Evolutionary conservation across 208 protist genomes (phyloP), one percentile per base, ranked within the genome.

Genomic region (Trypanosoma mega): DNA sequence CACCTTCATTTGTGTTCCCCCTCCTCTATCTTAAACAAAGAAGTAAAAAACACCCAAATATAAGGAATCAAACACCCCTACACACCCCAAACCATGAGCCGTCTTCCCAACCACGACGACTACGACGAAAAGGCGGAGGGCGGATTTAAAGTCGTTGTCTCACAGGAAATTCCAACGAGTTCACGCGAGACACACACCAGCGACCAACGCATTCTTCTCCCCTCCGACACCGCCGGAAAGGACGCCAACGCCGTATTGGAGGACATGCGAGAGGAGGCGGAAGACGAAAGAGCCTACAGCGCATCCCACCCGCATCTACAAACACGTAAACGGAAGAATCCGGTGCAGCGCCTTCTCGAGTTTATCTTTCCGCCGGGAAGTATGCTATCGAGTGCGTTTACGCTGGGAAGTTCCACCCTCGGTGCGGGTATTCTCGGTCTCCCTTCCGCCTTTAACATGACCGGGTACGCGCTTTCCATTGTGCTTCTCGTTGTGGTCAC

Each of bases 391-490:
- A 53, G 63, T 30, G 43, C 20, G 12, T 70, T 70, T 37, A 63
- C 5, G 6, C 54, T 70, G 31, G 63, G 39, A 29, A 63, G 37
- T 53, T 50, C 43, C 3, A 70, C 54, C 11, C 18, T 70, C 3
- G 63, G 63, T 39, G 63, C 39, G 16, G 63, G 63, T 43, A 70
- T 70, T 53, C 49, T 70, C 23, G 36, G 23, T 30, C 14, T 63
- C 3, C 63, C 63, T 3, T 50, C 45, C 8, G 63, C 63, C 2
- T 63, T 63, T 44, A 45, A 62, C 39, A 63, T 41, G 41, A 53
- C 49, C 16, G 63, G 63, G 16, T 47, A 56, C 21, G 26, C 53
- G 1, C n/a, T 59, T 2, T 45, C 43, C n/a, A 56, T 49, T 34
- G 16, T 70, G 21, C 27, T 53, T 18, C 45, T 70, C 7, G 34